phyloP scores from a whole-genome alignment of 1,139 yeast genomes.

The Suhomyces atakaporum region DNA sequence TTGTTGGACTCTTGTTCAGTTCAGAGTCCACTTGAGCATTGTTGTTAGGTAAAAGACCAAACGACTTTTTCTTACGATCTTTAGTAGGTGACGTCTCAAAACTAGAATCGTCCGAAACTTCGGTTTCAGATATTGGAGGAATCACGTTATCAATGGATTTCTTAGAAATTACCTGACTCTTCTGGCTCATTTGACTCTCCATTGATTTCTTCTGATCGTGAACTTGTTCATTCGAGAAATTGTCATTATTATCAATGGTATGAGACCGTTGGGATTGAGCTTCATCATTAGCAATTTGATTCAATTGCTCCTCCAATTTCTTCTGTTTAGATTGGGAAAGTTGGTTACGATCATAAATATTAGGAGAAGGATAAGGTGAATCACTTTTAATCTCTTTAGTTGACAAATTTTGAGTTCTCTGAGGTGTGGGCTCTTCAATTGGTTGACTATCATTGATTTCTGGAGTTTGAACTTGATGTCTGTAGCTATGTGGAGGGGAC shows the following conservation, averaged over 20 bases:
- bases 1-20: slow-evolving; percentile 16
- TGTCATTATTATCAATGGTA: neutral
- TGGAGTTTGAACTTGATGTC: slow-evolving; percentile 10
- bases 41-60: slow-evolving; percentile 24
- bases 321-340: slow-evolving; percentile 2
- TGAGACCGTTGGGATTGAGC: neutral
- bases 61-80: slow-evolving; percentile 26
- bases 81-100: slow-evolving; percentile 22
- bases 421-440: neutral
- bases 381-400: slow-evolving; percentile 1
- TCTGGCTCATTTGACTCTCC: slow-evolving; percentile 6
- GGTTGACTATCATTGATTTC: neutral
- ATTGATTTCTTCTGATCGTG: slow-evolving; percentile 5
- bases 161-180: slow-evolving; percentile 3
- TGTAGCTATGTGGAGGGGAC: slow-evolving; percentile 13
- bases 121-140: slow-evolving; percentile 14
- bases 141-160: slow-evolving; percentile 11
- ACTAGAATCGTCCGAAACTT: slow-evolving; percentile 16
- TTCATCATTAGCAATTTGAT: slow-evolving; percentile 6
- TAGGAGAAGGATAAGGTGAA: slow-evolving; percentile 15
- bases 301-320: slow-evolving; percentile 5
- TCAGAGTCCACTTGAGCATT: slow-evolving; percentile 9
- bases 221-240: slow-evolving; percentile 1
- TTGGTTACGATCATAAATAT: slow-evolving; percentile 4
- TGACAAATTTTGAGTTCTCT: neutral